These are phyloP conservation scores for Talaromyces funiculosus DNA, from an alignment of 2,329 filamentous ascomycete species.

Conservation along the genomic window DNA sequence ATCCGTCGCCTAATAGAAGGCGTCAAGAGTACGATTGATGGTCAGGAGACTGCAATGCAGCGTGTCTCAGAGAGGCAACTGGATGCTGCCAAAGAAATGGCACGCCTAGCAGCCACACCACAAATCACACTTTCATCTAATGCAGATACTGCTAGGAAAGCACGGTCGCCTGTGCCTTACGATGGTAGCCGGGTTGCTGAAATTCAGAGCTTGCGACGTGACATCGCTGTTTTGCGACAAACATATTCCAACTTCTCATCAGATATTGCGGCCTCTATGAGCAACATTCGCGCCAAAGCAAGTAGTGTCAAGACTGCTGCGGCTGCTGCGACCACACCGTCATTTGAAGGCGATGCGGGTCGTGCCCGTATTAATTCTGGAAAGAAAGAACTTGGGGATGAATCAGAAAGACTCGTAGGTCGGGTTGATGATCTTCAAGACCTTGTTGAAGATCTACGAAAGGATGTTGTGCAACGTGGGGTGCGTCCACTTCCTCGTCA, in stretches of 20 bases:
- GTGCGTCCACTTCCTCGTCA: constrained; percentile 87
- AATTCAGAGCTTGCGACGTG: constrained; percentile 74
- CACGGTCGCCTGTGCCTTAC: constrained; percentile 23
- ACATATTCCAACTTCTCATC: constrained; percentile 88
- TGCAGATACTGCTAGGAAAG: constrained; percentile 20
- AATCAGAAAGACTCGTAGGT: constrained; percentile 84
- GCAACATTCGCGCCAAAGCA: constrained; percentile 73
- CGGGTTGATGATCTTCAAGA: constrained; percentile 97
- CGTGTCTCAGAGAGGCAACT: constrained; percentile 85
- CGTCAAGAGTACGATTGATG: constrained; percentile 75
- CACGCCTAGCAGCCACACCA: constrained; percentile 54
- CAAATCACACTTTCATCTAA: constrained; percentile 30
- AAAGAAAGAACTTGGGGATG: constrained; percentile 77
- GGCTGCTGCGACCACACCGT: constrained; percentile 63
- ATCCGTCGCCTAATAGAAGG: constrained; percentile 79
- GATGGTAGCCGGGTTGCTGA: constrained; percentile 65
- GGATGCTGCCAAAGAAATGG: constrained; percentile 82
- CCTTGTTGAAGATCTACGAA: constrained; percentile 89
- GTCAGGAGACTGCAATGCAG: constrained; percentile 75
- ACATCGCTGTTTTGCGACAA: constrained; percentile 85
- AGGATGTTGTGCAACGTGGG: constrained; percentile 89
- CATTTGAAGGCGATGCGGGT: constrained; percentile 70
- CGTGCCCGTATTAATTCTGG: constrained; percentile 78
- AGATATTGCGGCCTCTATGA: constrained; percentile 84
- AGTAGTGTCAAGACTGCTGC: constrained; percentile 71